Percentiles rank a stretch among this genome's conserved stretches.
phyloP scores from a whole-genome alignment of 306 rosid genomes.

The Quercus rubra region DNA sequence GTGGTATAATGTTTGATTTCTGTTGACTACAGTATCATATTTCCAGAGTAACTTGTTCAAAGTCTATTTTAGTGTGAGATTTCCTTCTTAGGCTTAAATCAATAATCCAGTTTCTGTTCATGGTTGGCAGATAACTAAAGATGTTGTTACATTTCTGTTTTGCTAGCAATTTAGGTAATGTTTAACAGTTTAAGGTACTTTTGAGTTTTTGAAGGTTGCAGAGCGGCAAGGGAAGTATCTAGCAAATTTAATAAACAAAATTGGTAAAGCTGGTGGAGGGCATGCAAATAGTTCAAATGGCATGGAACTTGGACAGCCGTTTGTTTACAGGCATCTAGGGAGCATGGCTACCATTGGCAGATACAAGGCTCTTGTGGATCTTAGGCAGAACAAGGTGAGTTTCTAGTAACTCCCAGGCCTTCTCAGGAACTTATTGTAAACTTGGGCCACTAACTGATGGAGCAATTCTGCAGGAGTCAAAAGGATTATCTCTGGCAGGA shows the following conservation, averaged over 20 bases:
- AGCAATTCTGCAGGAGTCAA: slow-evolving; percentile 50
- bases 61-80: background rate
- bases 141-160: background rate
- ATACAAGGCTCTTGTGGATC: slow-evolving; percentile 96
- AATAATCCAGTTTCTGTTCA: background rate
- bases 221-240: slow-evolving; percentile 93
- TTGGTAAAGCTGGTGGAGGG: slow-evolving; percentile 74
- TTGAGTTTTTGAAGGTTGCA: slow-evolving; percentile 63
- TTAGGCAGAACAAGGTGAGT: slow-evolving; percentile 84
- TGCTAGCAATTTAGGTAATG: background rate
- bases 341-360: slow-evolving; percentile 97
- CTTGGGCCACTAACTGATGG: slow-evolving; percentile 12
- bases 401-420: background rate
- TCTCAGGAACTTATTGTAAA: background rate
- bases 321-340: slow-evolving; percentile 90
- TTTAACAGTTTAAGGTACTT: background rate
- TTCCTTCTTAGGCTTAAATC: background rate
- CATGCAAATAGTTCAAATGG: slow-evolving; percentile 52
- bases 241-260: slow-evolving; percentile 56
- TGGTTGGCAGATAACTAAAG: background rate
- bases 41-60: background rate
- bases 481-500: slow-evolving; percentile 85
- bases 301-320: slow-evolving; percentile 52
- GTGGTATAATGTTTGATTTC: background rate
- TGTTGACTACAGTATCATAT: background rate